Evolutionary conservation across 352 stramenopile species (phyloP), one percentile per base, ranked within the genome.

Genomic region (Globisporangium nunn): DNA sequence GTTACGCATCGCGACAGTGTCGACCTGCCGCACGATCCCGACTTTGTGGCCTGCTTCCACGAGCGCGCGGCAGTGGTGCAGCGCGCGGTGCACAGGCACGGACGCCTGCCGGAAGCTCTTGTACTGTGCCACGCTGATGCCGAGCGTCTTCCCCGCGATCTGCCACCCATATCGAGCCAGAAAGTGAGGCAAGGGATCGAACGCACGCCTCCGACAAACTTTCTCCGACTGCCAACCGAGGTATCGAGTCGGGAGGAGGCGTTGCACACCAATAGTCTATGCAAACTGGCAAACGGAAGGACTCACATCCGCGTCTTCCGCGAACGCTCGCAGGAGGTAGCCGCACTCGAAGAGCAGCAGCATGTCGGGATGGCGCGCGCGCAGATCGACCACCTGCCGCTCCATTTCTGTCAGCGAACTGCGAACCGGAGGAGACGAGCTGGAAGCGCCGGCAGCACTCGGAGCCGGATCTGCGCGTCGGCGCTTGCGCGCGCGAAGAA

Each of bases 281-380:
- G 23, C 23, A 23, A 23, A 1, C 23, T 11, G 4, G 10, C 33
- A 37, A 37, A 37, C 10, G 10, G 37, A 43, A 12, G 11, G 6
- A 12, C 47, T 6, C 14, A 73, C 70, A 56, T 87, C 66, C 0
- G 83, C 85, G 61, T 92, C 85, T 7, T 85, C 47, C 3, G 69
- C 80, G 52, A 95, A 95, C 29, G 92, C 70, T 4, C 80, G 68
- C 66, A 88, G 87, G 59, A 80, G 80, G 56, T 95, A 95, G 31
- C 83, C 85, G 58, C 78, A 91, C 66, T 93, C 78, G 33, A 93
- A 79, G 33, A 90, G 58, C 57, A 93, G 68, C 49, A 92, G 59
- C 28, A 68, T 70, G 49, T 81, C 78, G 14, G 65, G 57, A 33
- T 86, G 54, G 12, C 52, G 15, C 1, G 33, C 53, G n/a, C 74